These are phyloP conservation scores for Mycocentrospora acerina DNA, from an alignment of 2,329 filamentous ascomycete species.

Conservation along the genomic window DNA sequence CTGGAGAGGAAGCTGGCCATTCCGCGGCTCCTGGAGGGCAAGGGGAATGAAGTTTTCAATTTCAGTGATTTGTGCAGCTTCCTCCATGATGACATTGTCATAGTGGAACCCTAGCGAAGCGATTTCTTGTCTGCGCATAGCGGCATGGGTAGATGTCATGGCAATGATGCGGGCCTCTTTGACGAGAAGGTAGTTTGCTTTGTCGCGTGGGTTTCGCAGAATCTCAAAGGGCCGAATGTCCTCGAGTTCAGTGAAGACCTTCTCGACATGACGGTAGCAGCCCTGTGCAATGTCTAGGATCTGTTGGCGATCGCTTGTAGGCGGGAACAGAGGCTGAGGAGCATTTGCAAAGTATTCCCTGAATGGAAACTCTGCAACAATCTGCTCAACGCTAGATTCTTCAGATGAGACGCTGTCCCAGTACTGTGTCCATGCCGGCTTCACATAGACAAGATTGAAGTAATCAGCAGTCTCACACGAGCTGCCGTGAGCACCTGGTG, in stretches of 20 bases:
- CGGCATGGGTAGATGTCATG: constrained; percentile 98
- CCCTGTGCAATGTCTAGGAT: constrained; percentile 76
- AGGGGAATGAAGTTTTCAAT: constrained; percentile 95
- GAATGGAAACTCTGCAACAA: constrained; percentile 81
- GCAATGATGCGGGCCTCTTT: constrained; percentile 97
- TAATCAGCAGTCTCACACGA: constrained; percentile 97
- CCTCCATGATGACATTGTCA: constrained; percentile 97
- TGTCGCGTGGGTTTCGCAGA: constrained; percentile 81
- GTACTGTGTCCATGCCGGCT: constrained; percentile 86
- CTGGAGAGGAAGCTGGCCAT: constrained; percentile 75
- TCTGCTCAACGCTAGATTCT: constrained; percentile 59
- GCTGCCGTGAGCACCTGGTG: constrained; percentile 90
- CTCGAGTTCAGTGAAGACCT: constrained; percentile 87
- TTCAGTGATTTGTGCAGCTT: constrained; percentile 96
- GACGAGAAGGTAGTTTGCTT: constrained; percentile 91
- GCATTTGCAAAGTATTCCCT: constrained; percentile 83
- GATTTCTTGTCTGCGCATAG: constrained; percentile 90
- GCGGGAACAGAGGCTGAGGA: constrained; percentile 80
- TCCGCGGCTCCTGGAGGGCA: constrained; percentile 79
- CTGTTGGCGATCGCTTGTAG: constrained; percentile 64
- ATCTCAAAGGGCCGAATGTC: constrained; percentile 97
- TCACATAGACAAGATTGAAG: constrained; percentile 89
- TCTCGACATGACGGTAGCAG: constrained; percentile 84
- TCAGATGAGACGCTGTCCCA: constrained; percentile 63
- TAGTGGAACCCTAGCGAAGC: constrained; percentile 92